phyloP scores from a whole-genome alignment of 768 basidiomycete genomes.

The Pholiota conissans region DNA sequence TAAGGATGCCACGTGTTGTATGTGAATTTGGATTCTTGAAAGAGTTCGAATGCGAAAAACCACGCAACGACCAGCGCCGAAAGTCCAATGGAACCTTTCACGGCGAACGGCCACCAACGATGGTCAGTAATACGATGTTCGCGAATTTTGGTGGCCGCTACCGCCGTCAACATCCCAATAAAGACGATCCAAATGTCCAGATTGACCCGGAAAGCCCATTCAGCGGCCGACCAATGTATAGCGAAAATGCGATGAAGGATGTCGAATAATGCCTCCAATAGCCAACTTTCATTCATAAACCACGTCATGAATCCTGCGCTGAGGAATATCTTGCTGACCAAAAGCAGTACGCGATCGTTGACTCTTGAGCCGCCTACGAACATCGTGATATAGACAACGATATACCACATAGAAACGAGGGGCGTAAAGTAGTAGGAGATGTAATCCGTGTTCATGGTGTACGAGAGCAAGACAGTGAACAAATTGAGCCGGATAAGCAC shows the following conservation, averaged over 20 bases:
- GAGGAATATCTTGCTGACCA: slow-evolving; percentile 67
- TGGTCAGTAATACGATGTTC: slow-evolving; percentile 72
- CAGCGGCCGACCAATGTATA: slow-evolving; percentile 81
- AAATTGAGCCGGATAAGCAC: slow-evolving; percentile 84
- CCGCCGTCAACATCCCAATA: slow-evolving; percentile 78
- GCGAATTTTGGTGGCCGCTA: slow-evolving; percentile 73
- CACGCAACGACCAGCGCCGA: slow-evolving; percentile 61
- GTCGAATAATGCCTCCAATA: slow-evolving; percentile 64
- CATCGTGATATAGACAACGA: slow-evolving; percentile 84
- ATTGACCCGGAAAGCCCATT: slow-evolving; percentile 88
- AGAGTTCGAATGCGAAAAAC: slow-evolving; percentile 84
- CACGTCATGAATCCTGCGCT: slow-evolving; percentile 65
- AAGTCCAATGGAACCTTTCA: slow-evolving; percentile 46
- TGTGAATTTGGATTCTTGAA: slow-evolving; percentile 73
- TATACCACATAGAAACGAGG: slow-evolving; percentile 87
- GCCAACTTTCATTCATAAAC: slow-evolving; percentile 64
- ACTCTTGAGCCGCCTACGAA: slow-evolving; percentile 56
- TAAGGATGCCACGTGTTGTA: slow-evolving; percentile 89
- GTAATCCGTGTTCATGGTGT: slow-evolving; percentile 91
- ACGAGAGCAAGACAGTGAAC: slow-evolving; percentile 78
- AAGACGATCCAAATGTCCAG: slow-evolving; percentile 92
- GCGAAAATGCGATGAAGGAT: slow-evolving; percentile 64
- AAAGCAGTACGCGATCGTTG: slow-evolving; percentile 69
- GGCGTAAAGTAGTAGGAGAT: slow-evolving; percentile 91
- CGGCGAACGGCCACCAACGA: slow-evolving; percentile 57